Evolutionary conservation across 495 filamentous ascomycete species (phyloP), one percentile per base, ranked within the genome.

Genomic region (Lentithecium fluviatile): DNA sequence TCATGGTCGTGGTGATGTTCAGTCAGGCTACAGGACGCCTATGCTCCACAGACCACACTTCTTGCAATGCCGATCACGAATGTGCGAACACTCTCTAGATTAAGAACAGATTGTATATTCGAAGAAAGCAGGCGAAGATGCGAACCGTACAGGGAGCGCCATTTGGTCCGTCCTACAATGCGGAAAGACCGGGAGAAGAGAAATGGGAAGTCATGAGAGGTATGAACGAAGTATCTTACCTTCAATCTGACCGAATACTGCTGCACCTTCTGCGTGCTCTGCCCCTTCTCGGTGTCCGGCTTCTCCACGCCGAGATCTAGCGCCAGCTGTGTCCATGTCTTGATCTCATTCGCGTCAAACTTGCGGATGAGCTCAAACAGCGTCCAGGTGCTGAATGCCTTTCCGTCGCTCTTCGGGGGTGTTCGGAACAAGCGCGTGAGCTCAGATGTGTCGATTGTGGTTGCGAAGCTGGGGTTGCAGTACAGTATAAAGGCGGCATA

Each of bases 171-270:
- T n/a, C n/a, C n/a, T n/a, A n/a, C n/a, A n/a, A n/a, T n/a, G n/a
- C n/a, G n/a, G n/a, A n/a, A n/a, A n/a, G n/a, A n/a, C n/a, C n/a
- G n/a, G n/a, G n/a, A n/a, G n/a, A n/a, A n/a, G n/a, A n/a, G n/a
- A n/a, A n/a, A n/a, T n/a, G n/a, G n/a, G n/a, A n/a, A n/a, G n/a
- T n/a, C n/a, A n/a, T n/a, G n/a, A n/a, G n/a, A n/a, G n/a, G n/a
- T n/a, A n/a, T n/a, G n/a, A n/a, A n/a, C n/a, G 36, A 26, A n/a
- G 52, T 8, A 55, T 58, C 77, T 59, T 77, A 92, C 90, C 83
- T 97, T 97, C 43, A 97, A 76, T 50, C 94, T 80, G 34, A 97
- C 94, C 49, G 91, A 90, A 76, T 98, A 98, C 69, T 98, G 94
- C 73, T 97, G 93, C 37, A 98, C 90, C 72, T 96, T 98, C 73